Percentiles rank a stretch among this genome's conserved stretches.
These are phyloP conservation scores for Rhododendron molle DNA, from an alignment of 148 eudicot genomes.

Conservation along the genomic window DNA sequence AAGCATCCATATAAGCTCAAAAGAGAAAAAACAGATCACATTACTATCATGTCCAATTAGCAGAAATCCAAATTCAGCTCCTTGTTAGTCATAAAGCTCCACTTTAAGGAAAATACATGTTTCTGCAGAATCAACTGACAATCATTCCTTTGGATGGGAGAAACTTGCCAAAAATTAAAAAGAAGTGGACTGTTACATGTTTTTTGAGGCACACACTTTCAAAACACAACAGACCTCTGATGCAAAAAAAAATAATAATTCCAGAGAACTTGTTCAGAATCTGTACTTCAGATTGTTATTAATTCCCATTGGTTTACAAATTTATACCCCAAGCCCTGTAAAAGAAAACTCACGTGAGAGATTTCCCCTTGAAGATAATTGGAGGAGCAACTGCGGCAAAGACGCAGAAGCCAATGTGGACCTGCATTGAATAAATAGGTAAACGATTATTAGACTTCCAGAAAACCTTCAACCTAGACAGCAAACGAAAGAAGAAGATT, in stretches of 20 bases:
- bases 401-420: conserved; percentile 80
- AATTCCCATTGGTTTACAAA: background rate
- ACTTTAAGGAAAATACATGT: background rate
- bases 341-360: conserved; percentile 65
- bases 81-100: background rate
- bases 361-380: conserved; percentile 71
- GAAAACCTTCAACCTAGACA: background rate
- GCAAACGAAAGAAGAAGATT: background rate
- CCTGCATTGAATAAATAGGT: conserved; percentile 33
- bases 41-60: background rate
- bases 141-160: background rate
- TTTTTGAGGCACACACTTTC: background rate
- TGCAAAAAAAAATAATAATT: background rate
- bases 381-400: conserved; percentile 92
- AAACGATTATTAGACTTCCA: conserved; percentile 6
- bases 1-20: background rate
- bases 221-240: background rate
- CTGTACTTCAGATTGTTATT: background rate
- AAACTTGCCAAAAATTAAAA: background rate
- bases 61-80: background rate
- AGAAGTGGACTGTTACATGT: background rate
- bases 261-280: background rate
- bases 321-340: background rate
- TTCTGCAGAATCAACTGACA: background rate
- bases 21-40: background rate